phyloP scores from a whole-genome alignment of 2,329 filamentous ascomycete species.

The Knoxdaviesia capensis region DNA sequence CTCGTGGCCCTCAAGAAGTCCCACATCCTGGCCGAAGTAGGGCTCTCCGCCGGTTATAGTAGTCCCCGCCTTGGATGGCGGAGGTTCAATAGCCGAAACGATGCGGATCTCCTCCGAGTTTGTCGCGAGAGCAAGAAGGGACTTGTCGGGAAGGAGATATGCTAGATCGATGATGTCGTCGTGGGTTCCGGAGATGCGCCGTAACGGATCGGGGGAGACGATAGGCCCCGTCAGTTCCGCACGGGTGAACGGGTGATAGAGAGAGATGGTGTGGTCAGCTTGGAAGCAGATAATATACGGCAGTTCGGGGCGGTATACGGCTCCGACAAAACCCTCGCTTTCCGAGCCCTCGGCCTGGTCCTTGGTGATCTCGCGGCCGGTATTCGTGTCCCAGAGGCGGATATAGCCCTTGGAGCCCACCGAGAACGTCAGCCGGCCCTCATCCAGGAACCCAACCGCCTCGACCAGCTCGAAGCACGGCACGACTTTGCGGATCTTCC shows the following conservation, averaged over 20 bases:
- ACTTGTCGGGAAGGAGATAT: constrained; percentile 63
- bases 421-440: constrained; percentile 56
- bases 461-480: constrained; percentile 77
- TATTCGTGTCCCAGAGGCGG: constrained; percentile 63
- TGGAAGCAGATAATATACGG: constrained; percentile 65
- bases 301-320: constrained; percentile 43
- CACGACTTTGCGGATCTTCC: constrained; percentile 64
- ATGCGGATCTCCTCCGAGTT: constrained; percentile 88
- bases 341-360: constrained; percentile 45
- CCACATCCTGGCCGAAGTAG: constrained; percentile 82
- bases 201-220: constrained; percentile 29
- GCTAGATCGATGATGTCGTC: constrained; percentile 94
- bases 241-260: constrained; percentile 34
- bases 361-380: constrained; percentile 58
- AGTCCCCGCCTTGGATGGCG: constrained; percentile 5
- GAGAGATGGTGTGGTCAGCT: constrained; percentile 68
- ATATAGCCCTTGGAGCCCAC: constrained; percentile 69
- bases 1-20: constrained; percentile 69
- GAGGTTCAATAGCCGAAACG: constrained; percentile 42
- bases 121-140: constrained; percentile 72
- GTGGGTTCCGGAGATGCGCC: constrained; percentile 84
- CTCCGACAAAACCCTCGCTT: constrained; percentile 48
- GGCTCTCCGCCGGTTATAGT: constrained; percentile 8
- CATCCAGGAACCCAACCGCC: constrained; percentile 56
- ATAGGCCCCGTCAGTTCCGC: constrained; percentile 4